A percentile compares a stretch with the other conserved stretches of the same genome.
Conservation (phyloP, 768 basidiomycete species). For the Tylopilus vinaceipallidus region DNA sequence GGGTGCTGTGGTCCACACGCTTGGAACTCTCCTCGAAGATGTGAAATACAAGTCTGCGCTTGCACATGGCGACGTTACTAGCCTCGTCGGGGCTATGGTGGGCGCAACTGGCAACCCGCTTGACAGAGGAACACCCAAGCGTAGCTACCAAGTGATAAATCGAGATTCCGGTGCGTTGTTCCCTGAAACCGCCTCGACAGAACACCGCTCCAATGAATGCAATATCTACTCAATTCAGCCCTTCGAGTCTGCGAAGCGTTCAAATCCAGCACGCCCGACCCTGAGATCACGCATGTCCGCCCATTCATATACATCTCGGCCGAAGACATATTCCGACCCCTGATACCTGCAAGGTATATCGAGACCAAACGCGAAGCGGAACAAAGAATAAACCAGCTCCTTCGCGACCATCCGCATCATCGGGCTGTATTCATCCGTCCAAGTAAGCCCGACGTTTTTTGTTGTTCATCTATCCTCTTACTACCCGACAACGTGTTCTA, state of each 20-base stretch:
- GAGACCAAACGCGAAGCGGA: slow-evolving; percentile 95
- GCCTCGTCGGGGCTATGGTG: slow-evolving; percentile 47
- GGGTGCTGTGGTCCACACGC: slow-evolving; percentile 86
- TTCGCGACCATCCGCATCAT: slow-evolving; percentile 42
- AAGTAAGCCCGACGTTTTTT: slow-evolving; percentile 55
- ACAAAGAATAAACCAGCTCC: slow-evolving; percentile 54
- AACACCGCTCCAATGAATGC: slow-evolving; percentile 6
- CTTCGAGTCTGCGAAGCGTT: slow-evolving; percentile 78
- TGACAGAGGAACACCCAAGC: slow-evolving; percentile 39
- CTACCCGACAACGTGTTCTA: slow-evolving; percentile 13
- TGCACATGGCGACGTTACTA: slow-evolving; percentile 52
- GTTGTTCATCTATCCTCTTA: slow-evolving; percentile 11
- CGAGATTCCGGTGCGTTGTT: slow-evolving; percentile 77
- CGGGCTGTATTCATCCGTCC: slow-evolving; percentile 85
- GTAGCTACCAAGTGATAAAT: slow-evolving; percentile 79
- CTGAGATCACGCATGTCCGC: slow-evolving; percentile 35
- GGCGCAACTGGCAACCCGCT: slow-evolving; percentile 57
- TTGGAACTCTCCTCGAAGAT: slow-evolving; percentile 87
- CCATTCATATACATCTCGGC: slow-evolving; percentile 96
- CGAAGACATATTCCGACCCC: slow-evolving; percentile 78
- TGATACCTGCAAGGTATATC: slow-evolving; percentile 85
- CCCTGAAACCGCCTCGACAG: slow-evolving; percentile 3
- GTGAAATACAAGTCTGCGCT: slow-evolving; percentile 76
- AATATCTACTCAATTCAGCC: slow-evolving; percentile 40
- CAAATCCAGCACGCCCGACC: slow-evolving; percentile 43